These are phyloP conservation scores for Debaryomyces prosopidis DNA, from an alignment of 805 yeast species.

Conservation along the genomic window DNA sequence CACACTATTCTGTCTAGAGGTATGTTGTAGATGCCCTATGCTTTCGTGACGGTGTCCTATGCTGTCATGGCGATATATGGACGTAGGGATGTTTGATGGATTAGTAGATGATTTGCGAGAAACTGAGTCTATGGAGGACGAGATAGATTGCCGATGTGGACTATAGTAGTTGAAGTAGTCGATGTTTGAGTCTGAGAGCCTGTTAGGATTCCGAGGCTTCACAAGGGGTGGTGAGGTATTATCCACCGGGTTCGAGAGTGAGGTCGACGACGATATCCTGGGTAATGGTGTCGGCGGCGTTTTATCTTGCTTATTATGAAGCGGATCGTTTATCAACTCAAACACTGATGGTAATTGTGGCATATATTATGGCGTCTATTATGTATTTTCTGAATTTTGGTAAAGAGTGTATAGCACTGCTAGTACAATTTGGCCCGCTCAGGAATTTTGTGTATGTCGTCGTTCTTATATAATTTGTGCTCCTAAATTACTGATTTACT, in stretches of 20 bases:
- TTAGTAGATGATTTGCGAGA: conserved; percentile 7
- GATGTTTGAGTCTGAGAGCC: conserved; percentile 6
- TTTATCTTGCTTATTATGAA: not conserved
- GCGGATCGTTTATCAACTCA: conserved; percentile 7
- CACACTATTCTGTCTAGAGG: not conserved
- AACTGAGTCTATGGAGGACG: conserved; percentile 8
- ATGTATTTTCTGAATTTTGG: too few species aligned
- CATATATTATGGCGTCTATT: conserved; percentile 3
- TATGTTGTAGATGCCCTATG: not conserved
- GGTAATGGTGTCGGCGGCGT: not conserved
- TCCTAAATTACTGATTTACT: too few species aligned
- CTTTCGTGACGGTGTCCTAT: not conserved
- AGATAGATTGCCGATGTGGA: conserved; percentile 5
- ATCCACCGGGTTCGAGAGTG: not conserved
- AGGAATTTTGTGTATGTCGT: too few species aligned
- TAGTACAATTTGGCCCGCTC: too few species aligned
- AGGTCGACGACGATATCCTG: not conserved
- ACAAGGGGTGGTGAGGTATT: not conserved
- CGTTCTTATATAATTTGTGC: too few species aligned
- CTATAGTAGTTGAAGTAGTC: conserved; percentile 3
- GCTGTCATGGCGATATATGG: conserved; percentile 2
- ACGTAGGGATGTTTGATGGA: not conserved
- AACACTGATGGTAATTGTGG: conserved; percentile 12
- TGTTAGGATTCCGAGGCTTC: not conserved
- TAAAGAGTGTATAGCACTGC: too few species aligned